Evolutionary conservation across 2,329 filamentous ascomycete species (phyloP).

Genomic region (Diaporthe citri): DNA sequence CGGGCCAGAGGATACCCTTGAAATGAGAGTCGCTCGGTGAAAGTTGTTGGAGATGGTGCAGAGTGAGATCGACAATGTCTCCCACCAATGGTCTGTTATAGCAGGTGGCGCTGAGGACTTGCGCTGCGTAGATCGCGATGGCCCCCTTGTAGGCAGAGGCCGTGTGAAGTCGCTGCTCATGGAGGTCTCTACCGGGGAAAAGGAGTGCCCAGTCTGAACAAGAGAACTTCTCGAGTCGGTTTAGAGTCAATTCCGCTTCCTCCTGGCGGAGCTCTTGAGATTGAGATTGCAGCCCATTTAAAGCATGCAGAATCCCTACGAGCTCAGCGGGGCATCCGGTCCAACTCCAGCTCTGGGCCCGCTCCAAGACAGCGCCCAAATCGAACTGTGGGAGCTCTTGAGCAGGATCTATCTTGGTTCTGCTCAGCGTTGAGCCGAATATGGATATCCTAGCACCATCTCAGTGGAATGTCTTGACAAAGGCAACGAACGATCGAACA

Average conservation of each 20-base stretch:
- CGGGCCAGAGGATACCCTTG: constrained; percentile 39
- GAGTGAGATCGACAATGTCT: neutral
- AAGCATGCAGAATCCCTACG: neutral
- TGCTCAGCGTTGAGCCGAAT: constrained; percentile 17
- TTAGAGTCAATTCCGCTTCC: neutral
- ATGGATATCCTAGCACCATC: neutral
- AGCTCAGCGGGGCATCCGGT: constrained; percentile 13
- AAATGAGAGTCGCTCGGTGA: constrained; percentile 36
- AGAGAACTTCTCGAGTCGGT: neutral
- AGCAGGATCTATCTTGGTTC: constrained; percentile 2
- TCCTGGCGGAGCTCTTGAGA: no score
- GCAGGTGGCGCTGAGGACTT: neutral
- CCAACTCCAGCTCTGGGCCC: constrained; percentile 7
- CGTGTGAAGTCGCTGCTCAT: constrained; percentile 7
- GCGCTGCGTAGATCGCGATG: neutral
- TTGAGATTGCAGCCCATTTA: neutral
- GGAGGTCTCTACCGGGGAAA: neutral
- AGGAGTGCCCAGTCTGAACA: neutral
- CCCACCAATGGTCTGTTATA: neutral
- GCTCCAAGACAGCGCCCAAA: neutral
- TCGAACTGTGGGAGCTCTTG: neutral
- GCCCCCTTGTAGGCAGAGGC: neutral
- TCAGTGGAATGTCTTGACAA: neutral
- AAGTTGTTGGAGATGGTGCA: constrained; percentile 31
- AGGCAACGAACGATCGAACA: neutral